Evolutionary conservation across 306 rosid species (phyloP).

Genomic region (Cicer judaicum): DNA sequence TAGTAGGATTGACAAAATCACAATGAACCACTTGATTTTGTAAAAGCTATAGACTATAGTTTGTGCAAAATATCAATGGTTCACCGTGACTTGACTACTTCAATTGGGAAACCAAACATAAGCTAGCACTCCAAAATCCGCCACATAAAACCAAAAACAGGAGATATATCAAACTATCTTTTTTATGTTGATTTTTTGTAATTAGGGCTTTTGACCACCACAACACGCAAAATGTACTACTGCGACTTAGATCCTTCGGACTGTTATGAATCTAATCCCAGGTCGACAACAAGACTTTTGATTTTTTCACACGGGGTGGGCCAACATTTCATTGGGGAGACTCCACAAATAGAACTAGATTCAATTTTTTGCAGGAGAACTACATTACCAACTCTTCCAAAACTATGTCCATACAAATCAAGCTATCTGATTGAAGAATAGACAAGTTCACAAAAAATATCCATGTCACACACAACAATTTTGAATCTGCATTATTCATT

Average conservation of each 20-base stretch:
- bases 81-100: too few relatives aligned
- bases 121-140: not conserved
- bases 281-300: not conserved
- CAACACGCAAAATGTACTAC: not conserved
- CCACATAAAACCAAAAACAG: not conserved
- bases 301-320: not conserved
- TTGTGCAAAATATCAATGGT: too few relatives aligned
- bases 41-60: too few relatives aligned
- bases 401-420: not conserved
- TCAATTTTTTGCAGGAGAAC: not conserved
- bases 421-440: not conserved
- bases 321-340: not conserved
- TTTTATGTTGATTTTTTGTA: too few relatives aligned
- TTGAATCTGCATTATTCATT: not conserved
- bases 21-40: too few relatives aligned
- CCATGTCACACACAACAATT: conserved; percentile 2
- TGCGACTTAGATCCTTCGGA: not conserved
- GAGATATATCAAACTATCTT: not conserved
- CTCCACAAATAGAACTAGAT: not conserved
- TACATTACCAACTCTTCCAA: not conserved
- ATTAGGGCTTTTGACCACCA: too few relatives aligned
- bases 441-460: conserved; percentile 22
- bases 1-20: too few relatives aligned
- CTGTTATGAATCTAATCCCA: not conserved
- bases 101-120: too few relatives aligned